Evolutionary conservation across 2,329 filamentous ascomycete species (phyloP), one percentile per base, ranked within the genome.

Genomic region (Fusarium temperatum): DNA sequence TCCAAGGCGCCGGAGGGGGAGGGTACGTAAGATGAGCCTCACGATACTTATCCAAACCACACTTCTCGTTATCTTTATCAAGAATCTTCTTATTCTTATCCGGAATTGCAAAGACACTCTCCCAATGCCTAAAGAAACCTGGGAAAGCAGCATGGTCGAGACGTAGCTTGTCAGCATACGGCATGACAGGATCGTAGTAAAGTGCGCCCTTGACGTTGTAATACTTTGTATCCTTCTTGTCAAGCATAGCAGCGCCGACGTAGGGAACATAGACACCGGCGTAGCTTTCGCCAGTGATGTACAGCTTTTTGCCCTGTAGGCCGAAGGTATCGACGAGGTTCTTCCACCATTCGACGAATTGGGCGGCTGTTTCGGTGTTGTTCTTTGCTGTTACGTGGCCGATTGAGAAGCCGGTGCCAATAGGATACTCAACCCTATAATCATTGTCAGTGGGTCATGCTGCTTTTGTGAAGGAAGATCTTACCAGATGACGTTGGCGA

Each of bases 51-150:
- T 69, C 66, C 22, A 69, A 6, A 1, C 65, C 66, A 11, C 66
- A 69, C 13, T 69, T 69, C 4, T 69, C 66, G 9, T 69, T 69
- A 10, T 69, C 66, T 1, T 36, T 50, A 11, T 69, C 66, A 6
- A 69, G 66, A 6, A 69, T 69, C 32, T 69, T 69, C 50, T 69
- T 69, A 2, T 69, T 69, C 28, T 64, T 69, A 18, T 69, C 32
- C 3, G 66, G 66, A 24, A 69, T 69, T 1, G 56, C 66, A 41
- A 69, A 69, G 8, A 69, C 65, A 10, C 66, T 69, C 10, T 69
- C 66, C 66, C 66, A 69, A 26, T 69, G 66, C 0, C 65, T 42
- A 1, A 69, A 69, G 12, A 69, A 69, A 1, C 35, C 66, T 0
- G 66, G 66, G 13, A 69, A 69, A 1, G 66, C 66, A 20, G 66